These are phyloP conservation scores for Hypoxylon fuscum DNA, from an alignment of 495 filamentous ascomycete species.

Conservation along the genomic window DNA sequence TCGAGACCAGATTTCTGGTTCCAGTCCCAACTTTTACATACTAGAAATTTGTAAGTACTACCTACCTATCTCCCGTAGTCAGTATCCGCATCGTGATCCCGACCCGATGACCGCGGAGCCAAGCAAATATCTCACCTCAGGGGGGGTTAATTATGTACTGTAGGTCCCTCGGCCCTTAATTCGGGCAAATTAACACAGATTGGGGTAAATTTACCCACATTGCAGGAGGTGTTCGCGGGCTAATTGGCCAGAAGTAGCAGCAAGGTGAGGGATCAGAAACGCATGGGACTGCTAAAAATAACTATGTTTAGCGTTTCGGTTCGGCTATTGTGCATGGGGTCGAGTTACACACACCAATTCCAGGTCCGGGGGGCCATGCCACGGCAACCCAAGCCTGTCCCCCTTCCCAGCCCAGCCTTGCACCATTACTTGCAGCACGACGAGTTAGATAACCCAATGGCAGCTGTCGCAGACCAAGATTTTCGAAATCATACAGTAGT, in stretches of 20 bases:
- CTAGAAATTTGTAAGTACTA: background rate
- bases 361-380: constrained; percentile 20
- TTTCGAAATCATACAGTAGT: constrained; percentile 1
- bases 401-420: constrained; percentile 23
- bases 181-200: constrained; percentile 35
- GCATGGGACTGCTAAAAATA: constrained; percentile 46
- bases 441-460: constrained; percentile 22
- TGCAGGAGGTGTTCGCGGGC: constrained; percentile 8
- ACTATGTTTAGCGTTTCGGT: constrained; percentile 46
- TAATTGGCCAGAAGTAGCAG: constrained; percentile 37
- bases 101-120: background rate
- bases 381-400: too few species aligned
- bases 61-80: background rate
- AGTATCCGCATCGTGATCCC: background rate
- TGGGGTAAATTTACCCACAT: constrained; percentile 33
- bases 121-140: background rate
- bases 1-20: too few species aligned
- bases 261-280: constrained; percentile 30
- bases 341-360: constrained; percentile 26
- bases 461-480: constrained; percentile 5
- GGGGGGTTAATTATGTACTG: constrained; percentile 24
- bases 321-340: constrained; percentile 37
- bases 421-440: constrained; percentile 33
- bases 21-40: background rate
- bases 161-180: constrained; percentile 30